Evolutionary conservation across 164 flowering plant genomes (phyloP).

Genomic region (Brasenia schreberi): DNA sequence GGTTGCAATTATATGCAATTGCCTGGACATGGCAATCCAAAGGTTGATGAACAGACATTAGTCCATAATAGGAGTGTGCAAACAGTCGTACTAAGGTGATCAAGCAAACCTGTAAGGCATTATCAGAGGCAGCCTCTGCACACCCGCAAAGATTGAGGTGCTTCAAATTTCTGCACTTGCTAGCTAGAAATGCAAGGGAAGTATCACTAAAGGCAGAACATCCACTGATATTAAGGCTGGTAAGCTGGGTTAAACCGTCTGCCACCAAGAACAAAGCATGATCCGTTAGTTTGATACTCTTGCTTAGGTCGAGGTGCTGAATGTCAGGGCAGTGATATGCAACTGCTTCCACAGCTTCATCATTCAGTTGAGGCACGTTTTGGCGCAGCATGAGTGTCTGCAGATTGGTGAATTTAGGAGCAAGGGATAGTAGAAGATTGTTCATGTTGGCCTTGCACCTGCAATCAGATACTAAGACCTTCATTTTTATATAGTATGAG

Average conservation of each 20-base stretch:
- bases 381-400: conserved; percentile 60
- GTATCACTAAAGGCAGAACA: conserved; percentile 50
- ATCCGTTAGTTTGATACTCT: conserved; percentile 76
- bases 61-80: not conserved
- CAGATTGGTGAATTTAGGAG: conserved; percentile 71
- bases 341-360: conserved; percentile 56
- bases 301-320: conserved; percentile 84
- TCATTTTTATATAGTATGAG: too few relatives aligned
- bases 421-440: conserved; percentile 59
- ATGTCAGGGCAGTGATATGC: conserved; percentile 71
- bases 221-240: conserved; percentile 83
- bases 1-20: conserved; percentile 57
- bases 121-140: conserved; percentile 59
- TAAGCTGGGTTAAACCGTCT: conserved; percentile 68
- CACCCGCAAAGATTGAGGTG: conserved; percentile 86
- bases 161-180: conserved; percentile 48
- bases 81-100: not conserved
- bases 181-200: conserved; percentile 47
- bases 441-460: conserved; percentile 95
- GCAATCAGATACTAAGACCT: not conserved
- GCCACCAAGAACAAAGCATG: conserved; percentile 63
- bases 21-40: conserved; percentile 35
- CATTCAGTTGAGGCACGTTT: conserved; percentile 70
- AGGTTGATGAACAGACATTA: not conserved
- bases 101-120: conserved; percentile 47